Base-by-base conservation (phyloP, 1,284 basidiomycete genomes). In the Anthracocystis panici-leucophaei region DNA sequence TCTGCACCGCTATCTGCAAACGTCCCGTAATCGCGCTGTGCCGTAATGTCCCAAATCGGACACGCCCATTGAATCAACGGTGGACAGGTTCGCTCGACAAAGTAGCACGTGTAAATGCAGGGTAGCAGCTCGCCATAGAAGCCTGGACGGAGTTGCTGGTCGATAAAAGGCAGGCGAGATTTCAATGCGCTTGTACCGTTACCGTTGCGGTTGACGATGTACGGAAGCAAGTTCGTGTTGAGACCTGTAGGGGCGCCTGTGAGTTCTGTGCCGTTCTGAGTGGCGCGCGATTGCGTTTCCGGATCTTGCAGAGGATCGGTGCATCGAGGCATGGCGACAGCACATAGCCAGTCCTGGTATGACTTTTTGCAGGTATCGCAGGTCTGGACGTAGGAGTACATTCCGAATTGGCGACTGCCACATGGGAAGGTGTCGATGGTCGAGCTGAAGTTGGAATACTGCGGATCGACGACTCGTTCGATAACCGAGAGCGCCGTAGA, bases 351-450 rank as follows among this genome's bases (percentile, higher is more conserved):
- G 52, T 82, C 79, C 25, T 69, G 79, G 61, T 87, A 87, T 3
- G 85, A 82, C 23, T 57, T 75, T 45, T 77, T 65, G 77, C 87
- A 87, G 63, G 81, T 82, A 6, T 67, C 63, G 72, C 87, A 87
- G 0, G 81, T 86, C 38, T 84, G 72, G 8, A 87, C 82, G 50
- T 78, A 80, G 21, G 86, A 86, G 61, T 86, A 87, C 52, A 67
- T 65, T 14, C 86, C 86, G 57, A 85, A 83, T 45, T 80, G 59
- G 44, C 74, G 65, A 48, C 67, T 62, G 25, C 65, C 77, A 69
- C 87, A 87, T 0, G 86, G 84, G 57, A 87, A 87, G n/a, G 85
- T 86, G 31, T 76, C 76, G n/a, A 87, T 72, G 4, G 84, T 86
- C 25, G 74, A 68, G 35, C 79, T 77, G 65, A 87, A 87, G 72